Evolutionary conservation across 2,329 filamentous ascomycete genomes (phyloP).

Genomic region (Pseudohalonectria lignicola): DNA sequence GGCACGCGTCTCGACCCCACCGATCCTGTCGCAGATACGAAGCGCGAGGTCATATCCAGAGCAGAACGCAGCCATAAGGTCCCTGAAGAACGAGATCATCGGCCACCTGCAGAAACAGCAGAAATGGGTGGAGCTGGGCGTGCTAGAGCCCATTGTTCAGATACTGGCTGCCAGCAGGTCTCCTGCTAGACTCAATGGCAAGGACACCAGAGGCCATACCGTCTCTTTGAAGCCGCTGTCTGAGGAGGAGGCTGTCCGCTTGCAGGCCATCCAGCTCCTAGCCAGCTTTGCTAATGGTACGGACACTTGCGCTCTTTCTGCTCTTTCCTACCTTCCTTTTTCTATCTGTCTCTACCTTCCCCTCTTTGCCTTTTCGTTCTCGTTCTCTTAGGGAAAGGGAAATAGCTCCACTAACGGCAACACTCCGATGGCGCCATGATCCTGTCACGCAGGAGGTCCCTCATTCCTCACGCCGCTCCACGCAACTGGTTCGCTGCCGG

Average conservation of each 20-base stretch:
- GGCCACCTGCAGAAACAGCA: constrained; percentile 85
- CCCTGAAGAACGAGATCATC: constrained; percentile 80
- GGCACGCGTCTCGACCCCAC: constrained; percentile 40
- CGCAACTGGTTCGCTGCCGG: constrained; percentile 53
- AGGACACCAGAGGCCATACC: constrained; percentile 21
- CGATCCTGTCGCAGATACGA: constrained; percentile 46
- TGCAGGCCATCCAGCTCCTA: constrained; percentile 77
- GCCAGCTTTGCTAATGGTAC: constrained; percentile 76
- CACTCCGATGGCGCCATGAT: no score
- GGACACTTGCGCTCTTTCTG: no score
- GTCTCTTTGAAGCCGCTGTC: constrained; percentile 28
- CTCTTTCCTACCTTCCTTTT: no score
- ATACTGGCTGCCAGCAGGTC: constrained; percentile 27
- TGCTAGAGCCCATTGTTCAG: constrained; percentile 47
- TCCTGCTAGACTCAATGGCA: constrained; percentile 23
- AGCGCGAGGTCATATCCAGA: constrained; percentile 39
- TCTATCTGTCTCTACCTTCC: no score
- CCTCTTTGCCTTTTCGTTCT: no score
- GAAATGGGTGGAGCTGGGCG: constrained; percentile 59
- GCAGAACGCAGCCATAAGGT: constrained; percentile 51
- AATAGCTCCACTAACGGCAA: no score
- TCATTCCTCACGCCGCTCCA: constrained; percentile 67
- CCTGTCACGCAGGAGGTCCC: constrained; percentile 64
- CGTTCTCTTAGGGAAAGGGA: no score
- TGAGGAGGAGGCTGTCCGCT: constrained; percentile 55